Base-by-base conservation (phyloP, 768 basidiomycete genomes). In the Kwoniella newhampshirensis region DNA sequence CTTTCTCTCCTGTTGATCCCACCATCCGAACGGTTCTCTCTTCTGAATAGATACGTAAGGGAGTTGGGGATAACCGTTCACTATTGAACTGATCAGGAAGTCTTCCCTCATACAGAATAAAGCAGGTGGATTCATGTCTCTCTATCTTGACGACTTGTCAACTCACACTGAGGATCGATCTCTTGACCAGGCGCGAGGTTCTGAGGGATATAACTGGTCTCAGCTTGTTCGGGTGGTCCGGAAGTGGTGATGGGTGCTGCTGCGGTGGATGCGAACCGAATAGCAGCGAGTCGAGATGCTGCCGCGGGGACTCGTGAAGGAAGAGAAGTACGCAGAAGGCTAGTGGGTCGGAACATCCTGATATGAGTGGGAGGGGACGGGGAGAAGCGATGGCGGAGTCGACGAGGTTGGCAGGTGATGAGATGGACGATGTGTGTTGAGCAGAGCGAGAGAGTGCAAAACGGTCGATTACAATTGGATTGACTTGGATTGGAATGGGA, bases 1-100 rank as follows among this genome's bases (percentile, higher is more conserved):
- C 57, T 70, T 68, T 23, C 78, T 66, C 59, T 79, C 77, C 57
- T 79, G 79, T 42, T 62, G 44, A 59, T 79, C 79, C 77, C 76
- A 77, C 77, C 77, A 79, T 37, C 75, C 73, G 41, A 62, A 60
- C 9, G 79, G 69, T 28, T 60, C 57, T 32, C 78, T 62, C 39
- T 64, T 52, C 54, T 79, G 77, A 25, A 76, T 55, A 17, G 67
- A 70, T 13, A 73, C 66, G 23, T 68, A 63, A 4, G 72, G 72
- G 9, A 79, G 57, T 62, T 77, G 68, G 8, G 79, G 79, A 64
- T 79, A 79, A 12, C 74, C 75, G 50, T 71, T 67, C 49, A 76
- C 75, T 76, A 45, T 35, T 17, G 15, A 4, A 20, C 21, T n/a
- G 36, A 28, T 49, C 26, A 30, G 18, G 4, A 5, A 37, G n/a